phyloP scores from a whole-genome alignment of 192 early-diverging fungal genomes.

The Coemansia sp. region DNA sequence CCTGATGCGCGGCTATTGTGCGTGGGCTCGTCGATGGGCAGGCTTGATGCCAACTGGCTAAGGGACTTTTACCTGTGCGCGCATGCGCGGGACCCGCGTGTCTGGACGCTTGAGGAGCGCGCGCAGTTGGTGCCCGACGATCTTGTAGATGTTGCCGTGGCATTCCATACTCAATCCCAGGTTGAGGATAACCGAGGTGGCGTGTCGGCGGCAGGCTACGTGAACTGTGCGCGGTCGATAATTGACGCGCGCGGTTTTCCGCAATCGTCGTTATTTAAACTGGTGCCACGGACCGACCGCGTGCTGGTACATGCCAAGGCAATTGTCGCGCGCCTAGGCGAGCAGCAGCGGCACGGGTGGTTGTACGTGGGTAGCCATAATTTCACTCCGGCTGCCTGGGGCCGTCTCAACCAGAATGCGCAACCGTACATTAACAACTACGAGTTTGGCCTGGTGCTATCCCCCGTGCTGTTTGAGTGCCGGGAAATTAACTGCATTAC shows the following conservation, averaged over 20 bases:
- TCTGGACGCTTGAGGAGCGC: not conserved
- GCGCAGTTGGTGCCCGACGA: too few species aligned
- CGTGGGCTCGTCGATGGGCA: conserved; percentile 44
- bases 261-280: conserved; percentile 3
- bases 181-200: conserved; percentile 12
- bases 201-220: conserved; percentile 1
- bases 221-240: conserved; percentile 10
- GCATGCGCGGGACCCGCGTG: conserved; percentile 1
- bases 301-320: conserved; percentile 27
- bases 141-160: too few species aligned
- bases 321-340: conserved; percentile 8
- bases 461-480: conserved; percentile 17
- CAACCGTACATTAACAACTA: conserved; percentile 30
- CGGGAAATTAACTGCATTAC: conserved; percentile 13
- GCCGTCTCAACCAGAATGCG: not conserved
- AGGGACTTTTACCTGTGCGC: conserved; percentile 17
- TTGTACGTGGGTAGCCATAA: conserved; percentile 44
- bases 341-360: conserved; percentile 16
- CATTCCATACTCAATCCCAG: conserved; percentile 32
- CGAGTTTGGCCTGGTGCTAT: conserved; percentile 37
- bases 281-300: conserved; percentile 6
- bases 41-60: conserved; percentile 4
- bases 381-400: conserved; percentile 42
- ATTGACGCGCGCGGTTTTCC: conserved; percentile 10
- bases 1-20: conserved; percentile 21